These are phyloP conservation scores for Pochonia chlamydosporia DNA, from an alignment of 2,329 filamentous ascomycete genomes.

Conservation along the genomic window DNA sequence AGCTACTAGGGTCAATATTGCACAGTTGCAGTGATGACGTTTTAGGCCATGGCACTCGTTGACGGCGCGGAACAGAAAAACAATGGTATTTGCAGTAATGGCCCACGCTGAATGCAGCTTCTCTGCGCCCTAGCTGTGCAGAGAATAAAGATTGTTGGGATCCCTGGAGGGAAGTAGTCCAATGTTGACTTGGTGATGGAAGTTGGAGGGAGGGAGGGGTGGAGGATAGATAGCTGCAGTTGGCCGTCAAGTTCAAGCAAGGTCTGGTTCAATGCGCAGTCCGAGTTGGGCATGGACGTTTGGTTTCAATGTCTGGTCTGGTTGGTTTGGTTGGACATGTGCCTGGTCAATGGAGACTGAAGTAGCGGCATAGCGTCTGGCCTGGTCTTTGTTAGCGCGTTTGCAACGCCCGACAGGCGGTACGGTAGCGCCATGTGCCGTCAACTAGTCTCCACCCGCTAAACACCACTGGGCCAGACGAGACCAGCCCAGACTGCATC, in stretches of 20 bases:
- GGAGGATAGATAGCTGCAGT: background rate
- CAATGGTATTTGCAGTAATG: background rate
- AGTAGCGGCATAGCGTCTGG: too few species aligned
- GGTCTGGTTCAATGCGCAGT: too few species aligned
- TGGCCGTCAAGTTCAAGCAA: background rate
- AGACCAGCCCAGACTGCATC: too few species aligned
- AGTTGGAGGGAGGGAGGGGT: slow-evolving; percentile 3
- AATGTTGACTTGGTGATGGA: background rate
- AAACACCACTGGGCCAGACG: background rate
- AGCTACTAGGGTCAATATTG: background rate
- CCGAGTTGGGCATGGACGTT: too few species aligned
- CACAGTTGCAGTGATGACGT: background rate
- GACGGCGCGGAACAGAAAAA: background rate
- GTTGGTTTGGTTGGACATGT: too few species aligned
- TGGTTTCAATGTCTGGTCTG: too few species aligned
- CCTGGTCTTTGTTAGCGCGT: too few species aligned
- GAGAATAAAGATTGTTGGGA: background rate
- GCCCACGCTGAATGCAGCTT: background rate
- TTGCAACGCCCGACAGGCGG: too few species aligned
- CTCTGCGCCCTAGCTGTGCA: background rate
- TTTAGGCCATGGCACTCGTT: slow-evolving; percentile 2
- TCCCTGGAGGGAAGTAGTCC: background rate
- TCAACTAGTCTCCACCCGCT: background rate
- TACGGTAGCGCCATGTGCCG: background rate
- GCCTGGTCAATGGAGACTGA: too few species aligned